Evolutionary conservation across 805 yeast genomes (phyloP), one percentile per base, ranked within the genome.

Genomic region (Myxozyma neotropica): DNA sequence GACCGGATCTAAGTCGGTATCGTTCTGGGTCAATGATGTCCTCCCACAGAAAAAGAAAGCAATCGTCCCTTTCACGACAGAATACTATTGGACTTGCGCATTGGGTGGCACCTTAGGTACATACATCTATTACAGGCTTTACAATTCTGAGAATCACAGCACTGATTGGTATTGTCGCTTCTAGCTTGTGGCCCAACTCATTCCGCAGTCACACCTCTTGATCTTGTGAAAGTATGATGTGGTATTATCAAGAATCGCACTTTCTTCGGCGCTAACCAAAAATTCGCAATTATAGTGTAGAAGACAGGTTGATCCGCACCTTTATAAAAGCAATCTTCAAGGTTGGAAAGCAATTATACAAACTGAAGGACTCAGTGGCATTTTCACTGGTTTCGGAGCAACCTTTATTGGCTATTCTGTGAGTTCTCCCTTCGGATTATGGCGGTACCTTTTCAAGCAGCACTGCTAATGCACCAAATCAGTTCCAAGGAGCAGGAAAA

Each of bases 111-210:
- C 85, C 53, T 66, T 87, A 53, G 70, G 69, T 69, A 58, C n/a
- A n/a, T n/a, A n/a, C n/a, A n/a, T n/a, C n/a, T n/a, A n/a, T n/a
- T n/a, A n/a, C n/a, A n/a, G n/a, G n/a, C n/a, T n/a, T n/a, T n/a
- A n/a, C n/a, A n/a, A n/a, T 38, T 69, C 54, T 23, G 19, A 23
- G 12, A 6, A 29, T 29, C 33, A 29, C 33, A 29, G 33, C 10
- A 10, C 33, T 29, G n/a, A 1, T 5, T 39, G 8, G 15, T 21
- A 35, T 36, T 26, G 10, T 6, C 15, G 5, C 33, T n/a, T 21
- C 51, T 68, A 58, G 97, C 98, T 1, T 93, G 98, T 79, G 97
- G 97, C 13, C 96, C 98, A 26, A 93, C 98, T 12, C 99, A 93
- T 74, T 85, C 96, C 0, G 82, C 87, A 2, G 95, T 93, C 24